phyloP scores from a whole-genome alignment of 2,329 filamentous ascomycete species.

The Meredithiella fracta region DNA sequence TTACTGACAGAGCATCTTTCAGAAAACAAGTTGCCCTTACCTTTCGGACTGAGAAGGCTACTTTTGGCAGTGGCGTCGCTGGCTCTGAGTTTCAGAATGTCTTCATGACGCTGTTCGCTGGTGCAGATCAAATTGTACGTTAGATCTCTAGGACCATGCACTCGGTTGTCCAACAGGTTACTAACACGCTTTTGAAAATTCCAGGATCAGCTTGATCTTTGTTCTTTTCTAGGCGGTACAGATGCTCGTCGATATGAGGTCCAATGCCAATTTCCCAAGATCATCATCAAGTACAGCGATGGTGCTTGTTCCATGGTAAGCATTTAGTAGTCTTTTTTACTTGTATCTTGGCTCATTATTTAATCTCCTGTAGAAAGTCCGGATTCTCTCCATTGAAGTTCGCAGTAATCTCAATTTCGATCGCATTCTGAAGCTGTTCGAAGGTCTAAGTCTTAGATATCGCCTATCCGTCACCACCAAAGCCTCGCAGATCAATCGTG shows the following conservation, averaged over 20 bases:
- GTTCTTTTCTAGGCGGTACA: not conserved
- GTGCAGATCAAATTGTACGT: constrained; percentile 10
- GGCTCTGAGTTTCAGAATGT: constrained; percentile 8
- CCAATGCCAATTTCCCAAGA: constrained; percentile 9
- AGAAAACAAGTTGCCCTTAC: constrained; percentile 8
- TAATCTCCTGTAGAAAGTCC: constrained; percentile 6
- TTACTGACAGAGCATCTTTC: constrained; percentile 8
- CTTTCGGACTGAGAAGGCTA: not conserved
- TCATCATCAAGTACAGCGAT: constrained; percentile 12
- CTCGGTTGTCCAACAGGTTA: not conserved
- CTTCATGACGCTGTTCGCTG: constrained; percentile 6
- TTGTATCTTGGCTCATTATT: not conserved
- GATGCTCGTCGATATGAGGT: constrained; percentile 11
- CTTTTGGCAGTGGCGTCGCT: not conserved
- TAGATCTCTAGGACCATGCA: not conserved
- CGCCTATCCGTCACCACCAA: constrained; percentile 9
- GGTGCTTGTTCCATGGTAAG: constrained; percentile 6
- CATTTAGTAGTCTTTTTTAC: too few relatives aligned
- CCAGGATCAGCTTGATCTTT: constrained; percentile 10
- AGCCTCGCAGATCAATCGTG: not conserved
- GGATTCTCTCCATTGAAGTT: constrained; percentile 11
- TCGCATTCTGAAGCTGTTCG: constrained; percentile 8
- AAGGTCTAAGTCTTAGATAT: constrained; percentile 10
- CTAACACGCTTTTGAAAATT: not conserved
- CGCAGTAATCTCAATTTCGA: constrained; percentile 7